phyloP scores from a whole-genome alignment of 176 grass and related monocot genomes.

The Olyra latifolia region DNA sequence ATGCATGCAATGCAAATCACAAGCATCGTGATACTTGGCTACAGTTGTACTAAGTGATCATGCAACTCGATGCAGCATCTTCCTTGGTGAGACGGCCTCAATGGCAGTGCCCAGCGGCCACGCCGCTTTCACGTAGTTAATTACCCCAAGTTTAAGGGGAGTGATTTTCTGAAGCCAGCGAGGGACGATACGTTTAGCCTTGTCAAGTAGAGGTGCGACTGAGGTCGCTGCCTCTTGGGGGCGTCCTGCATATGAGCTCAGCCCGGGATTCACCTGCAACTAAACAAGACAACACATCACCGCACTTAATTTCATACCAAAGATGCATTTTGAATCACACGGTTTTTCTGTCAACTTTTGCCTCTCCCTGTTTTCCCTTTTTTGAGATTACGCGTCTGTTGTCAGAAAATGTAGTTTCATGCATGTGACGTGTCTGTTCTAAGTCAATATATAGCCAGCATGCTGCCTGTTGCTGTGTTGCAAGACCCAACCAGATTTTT shows the following conservation, averaged over 20 bases:
- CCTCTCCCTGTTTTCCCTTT: no score
- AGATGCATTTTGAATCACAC: no score
- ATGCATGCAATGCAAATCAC: not conserved
- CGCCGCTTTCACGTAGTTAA: constrained; percentile 2
- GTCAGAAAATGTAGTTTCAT: no score
- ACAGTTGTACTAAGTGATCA: not conserved
- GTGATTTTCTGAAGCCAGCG: constrained; percentile 12
- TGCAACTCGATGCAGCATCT: not conserved
- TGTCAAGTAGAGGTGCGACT: constrained; percentile 27
- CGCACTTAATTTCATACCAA: no score
- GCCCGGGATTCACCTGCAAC: no score
- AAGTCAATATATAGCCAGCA: no score
- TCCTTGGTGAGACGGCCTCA: constrained; percentile 33
- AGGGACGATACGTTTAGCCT: constrained; percentile 41
- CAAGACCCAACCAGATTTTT: no score
- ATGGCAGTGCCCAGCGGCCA: constrained; percentile 55
- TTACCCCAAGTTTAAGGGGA: not conserved
- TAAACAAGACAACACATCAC: no score
- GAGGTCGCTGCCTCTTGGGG: constrained; percentile 20
- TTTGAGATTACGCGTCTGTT: no score
- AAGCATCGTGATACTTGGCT: not conserved
- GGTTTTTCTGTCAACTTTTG: no score
- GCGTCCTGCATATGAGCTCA: not conserved
- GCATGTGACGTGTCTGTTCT: no score
- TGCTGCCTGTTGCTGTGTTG: no score